These are phyloP conservation scores for Neckera pumila DNA, from an alignment of 225 moss, liverwort and hornwort genomes.

Conservation along the genomic window DNA sequence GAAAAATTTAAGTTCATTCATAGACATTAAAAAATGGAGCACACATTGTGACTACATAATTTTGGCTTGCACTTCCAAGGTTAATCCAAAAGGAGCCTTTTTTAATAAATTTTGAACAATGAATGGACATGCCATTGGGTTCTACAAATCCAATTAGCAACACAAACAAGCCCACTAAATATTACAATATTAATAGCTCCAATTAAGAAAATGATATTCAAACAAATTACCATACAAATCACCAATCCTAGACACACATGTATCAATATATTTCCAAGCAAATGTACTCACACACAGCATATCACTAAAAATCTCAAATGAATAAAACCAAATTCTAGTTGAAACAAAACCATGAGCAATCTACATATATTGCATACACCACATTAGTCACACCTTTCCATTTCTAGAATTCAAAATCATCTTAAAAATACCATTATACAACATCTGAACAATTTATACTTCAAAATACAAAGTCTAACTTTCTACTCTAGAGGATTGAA, in stretches of 20 bases:
- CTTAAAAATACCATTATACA: not conserved
- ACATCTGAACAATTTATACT: fast-evolving
- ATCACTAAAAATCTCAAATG: not conserved
- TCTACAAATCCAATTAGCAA: not conserved
- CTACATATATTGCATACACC: fast-evolving
- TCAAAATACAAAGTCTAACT: not conserved
- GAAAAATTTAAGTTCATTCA: not conserved
- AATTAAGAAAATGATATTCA: not conserved
- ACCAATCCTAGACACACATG: not conserved
- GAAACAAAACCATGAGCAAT: not conserved
- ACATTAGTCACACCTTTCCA: not conserved
- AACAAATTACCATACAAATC: no score
- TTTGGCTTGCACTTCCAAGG: not conserved
- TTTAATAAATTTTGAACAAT: not conserved
- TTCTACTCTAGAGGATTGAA: fast-evolving
- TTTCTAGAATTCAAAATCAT: not conserved
- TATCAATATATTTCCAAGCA: not conserved
- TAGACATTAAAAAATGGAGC: not conserved
- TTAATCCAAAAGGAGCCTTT: fast-evolving
- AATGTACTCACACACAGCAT: not conserved
- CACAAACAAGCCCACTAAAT: not conserved
- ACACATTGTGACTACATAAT: not conserved
- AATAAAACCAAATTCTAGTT: not conserved
- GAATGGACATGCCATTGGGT: not conserved
- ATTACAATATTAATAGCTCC: not conserved